Percentiles rank a stretch among this genome's conserved stretches.
Conservation (phyloP, 306 rosid species). For the Corylus heterophylla region DNA sequence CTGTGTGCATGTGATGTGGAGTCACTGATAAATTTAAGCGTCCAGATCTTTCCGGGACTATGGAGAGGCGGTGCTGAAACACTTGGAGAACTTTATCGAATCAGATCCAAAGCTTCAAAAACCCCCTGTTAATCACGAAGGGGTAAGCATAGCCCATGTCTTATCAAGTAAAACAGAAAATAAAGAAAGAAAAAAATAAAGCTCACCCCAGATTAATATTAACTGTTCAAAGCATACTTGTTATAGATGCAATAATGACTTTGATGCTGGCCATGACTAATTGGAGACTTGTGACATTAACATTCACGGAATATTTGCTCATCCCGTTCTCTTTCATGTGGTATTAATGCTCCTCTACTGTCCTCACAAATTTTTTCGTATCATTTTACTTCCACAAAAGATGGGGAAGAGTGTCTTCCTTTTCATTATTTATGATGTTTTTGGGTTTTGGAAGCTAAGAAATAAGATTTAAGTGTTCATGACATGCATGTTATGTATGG, state of each 20-base stretch:
- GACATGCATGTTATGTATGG: not conserved
- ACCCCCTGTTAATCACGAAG: conserved; percentile 87
- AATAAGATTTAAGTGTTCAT: not conserved
- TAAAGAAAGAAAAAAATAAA: not conserved
- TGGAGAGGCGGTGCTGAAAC: conserved; percentile 86
- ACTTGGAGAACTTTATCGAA: conserved; percentile 58
- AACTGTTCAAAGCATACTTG: not conserved
- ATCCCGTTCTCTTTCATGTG: not conserved
- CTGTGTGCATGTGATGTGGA: conserved; percentile 21
- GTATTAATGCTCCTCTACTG: not conserved
- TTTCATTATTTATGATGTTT: not conserved
- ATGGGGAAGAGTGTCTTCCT: not conserved
- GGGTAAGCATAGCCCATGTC: conserved; percentile 49
- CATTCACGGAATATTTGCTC: not conserved
- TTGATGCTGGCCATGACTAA: conserved; percentile 1
- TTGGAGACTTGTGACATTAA: not conserved
- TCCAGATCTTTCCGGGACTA: conserved; percentile 85
- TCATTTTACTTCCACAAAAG: not conserved
- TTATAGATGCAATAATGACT: not conserved
- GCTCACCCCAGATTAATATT: not conserved
- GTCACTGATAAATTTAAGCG: conserved; percentile 36
- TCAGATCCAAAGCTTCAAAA: conserved; percentile 63
- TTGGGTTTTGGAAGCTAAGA: not conserved
- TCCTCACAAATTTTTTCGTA: not conserved
- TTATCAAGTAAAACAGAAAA: not conserved